These are phyloP conservation scores for Oxyria digyna DNA, from an alignment of 148 eudicot species.

Conservation along the genomic window DNA sequence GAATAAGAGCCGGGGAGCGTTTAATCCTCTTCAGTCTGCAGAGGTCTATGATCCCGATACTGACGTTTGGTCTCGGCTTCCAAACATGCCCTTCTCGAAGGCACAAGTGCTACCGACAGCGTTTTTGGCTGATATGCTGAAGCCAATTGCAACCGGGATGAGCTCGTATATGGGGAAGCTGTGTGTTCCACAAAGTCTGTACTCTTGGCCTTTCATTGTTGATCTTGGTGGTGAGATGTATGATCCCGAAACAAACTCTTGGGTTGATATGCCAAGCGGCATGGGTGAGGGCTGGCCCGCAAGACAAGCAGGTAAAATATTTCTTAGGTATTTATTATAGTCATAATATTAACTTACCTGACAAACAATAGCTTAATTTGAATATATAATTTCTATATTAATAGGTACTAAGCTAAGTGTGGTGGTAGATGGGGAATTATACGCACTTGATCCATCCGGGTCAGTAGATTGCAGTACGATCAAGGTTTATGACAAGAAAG, in stretches of 20 bases:
- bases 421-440: constrained; percentile 64
- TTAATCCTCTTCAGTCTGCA: constrained; percentile 78
- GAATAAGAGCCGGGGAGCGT: constrained; percentile 55
- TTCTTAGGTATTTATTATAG: too few species aligned
- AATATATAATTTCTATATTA: too few species aligned
- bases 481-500: constrained; percentile 59
- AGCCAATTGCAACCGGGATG: constrained; percentile 98
- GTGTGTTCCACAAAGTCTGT: constrained; percentile 91
- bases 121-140: constrained; percentile 73
- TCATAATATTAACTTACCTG: too few species aligned
- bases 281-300: constrained; percentile 99
- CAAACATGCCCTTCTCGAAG: constrained; percentile 92
- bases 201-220: constrained; percentile 96
- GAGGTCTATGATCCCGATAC: constrained; percentile 78
- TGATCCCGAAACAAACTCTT: constrained; percentile 72
- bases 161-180: constrained; percentile 77
- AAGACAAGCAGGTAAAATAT: constrained; percentile 92
- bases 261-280: constrained; percentile 91
- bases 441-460: constrained; percentile 76
- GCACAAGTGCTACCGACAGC: constrained; percentile 87
- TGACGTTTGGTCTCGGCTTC: constrained; percentile 62
- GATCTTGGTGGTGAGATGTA: constrained; percentile 98
- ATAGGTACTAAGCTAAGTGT: constrained; percentile 76
- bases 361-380: too few species aligned
- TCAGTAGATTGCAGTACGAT: constrained; percentile 63